Evolutionary conservation across 129 eudicot species (phyloP), one percentile per base, ranked within the genome.

Genomic region (Heracleum sosnowskyi): DNA sequence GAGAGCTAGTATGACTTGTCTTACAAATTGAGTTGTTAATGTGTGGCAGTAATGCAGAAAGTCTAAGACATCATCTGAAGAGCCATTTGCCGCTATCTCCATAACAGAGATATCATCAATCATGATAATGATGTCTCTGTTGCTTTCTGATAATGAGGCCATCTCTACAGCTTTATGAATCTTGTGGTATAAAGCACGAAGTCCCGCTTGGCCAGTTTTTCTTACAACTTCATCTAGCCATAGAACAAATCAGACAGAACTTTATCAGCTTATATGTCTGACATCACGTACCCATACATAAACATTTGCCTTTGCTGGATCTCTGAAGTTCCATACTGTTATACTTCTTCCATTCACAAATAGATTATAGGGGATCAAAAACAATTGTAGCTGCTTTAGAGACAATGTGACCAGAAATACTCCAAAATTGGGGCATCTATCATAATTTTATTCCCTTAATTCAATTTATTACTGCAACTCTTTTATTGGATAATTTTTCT

Each of bases 21-120:
- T 89, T 86, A 93, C 98, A 79, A 81, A 87, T 83, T 95, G 90
- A 33, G 92, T 78, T 11, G 92, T 90, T 80, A 95, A 81, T n/a
- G 91, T 95, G 79, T 84, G 87, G 85, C 92, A 90, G 82, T 95
- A 95, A 80, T 85, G 98, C 88, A 95, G 86, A 79, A 95, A 95
- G 86, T 95, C 88, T 26, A 88, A 69, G 60, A 90, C 90, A 36
- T 84, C 86, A 79, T 84, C 85, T 66, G 96, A 87, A 39, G 89
- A 88, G 80, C 98, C 97, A 41, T 87, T 87, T 40, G 97, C 85
- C 79, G 93, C 97, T 64, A 95, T 91, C 87, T 95, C 98, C 86
- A 95, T 74, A 44, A 91, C 94, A 41, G 97, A 91, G 45, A 95
- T 81, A 78, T 92, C 97, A 78, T 95, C 98, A 68, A 95, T 87